Conservation (phyloP, 495 filamentous ascomycete genomes). For the Penicillium waksmanii region DNA sequence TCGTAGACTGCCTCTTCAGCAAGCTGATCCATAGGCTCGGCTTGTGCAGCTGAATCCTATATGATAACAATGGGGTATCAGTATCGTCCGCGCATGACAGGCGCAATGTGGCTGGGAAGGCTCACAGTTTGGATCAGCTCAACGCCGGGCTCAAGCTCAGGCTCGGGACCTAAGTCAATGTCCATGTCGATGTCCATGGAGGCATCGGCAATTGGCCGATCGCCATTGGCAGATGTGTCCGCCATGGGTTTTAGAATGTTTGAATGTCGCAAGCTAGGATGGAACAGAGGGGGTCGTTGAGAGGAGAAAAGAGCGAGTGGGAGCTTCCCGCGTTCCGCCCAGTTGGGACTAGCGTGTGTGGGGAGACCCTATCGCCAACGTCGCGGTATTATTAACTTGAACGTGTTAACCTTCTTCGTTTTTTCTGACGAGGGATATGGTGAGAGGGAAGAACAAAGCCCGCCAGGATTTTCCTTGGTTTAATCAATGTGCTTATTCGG, state of each 20-base stretch:
- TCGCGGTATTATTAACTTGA: not conserved
- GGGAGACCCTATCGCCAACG: no score
- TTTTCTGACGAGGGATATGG: not conserved
- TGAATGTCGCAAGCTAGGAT: not conserved
- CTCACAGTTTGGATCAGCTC: conserved; percentile 43
- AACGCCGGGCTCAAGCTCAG: conserved; percentile 47
- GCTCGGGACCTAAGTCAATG: conserved; percentile 60
- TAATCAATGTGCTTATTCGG: no score
- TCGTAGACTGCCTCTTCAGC: conserved; percentile 43
- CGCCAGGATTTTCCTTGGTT: no score
- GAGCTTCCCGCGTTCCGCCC: conserved; percentile 24
- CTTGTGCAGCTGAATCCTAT: conserved; percentile 31
- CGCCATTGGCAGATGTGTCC: not conserved
- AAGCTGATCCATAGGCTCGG: conserved; percentile 30
- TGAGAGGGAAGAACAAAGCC: no score
- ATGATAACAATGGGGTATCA: not conserved
- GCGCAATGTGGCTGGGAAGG: conserved; percentile 11
- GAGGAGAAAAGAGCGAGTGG: conserved; percentile 8
- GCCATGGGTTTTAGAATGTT: not conserved
- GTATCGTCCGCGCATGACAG: not conserved
- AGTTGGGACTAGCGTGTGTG: conserved; percentile 26
- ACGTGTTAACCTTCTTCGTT: not conserved
- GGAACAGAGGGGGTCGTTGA: not conserved
- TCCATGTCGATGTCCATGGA: conserved; percentile 82
- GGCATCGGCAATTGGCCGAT: conserved; percentile 28